Evolutionary conservation across 2,329 filamentous ascomycete species (phyloP), one percentile per base, ranked within the genome.

Genomic region (Colletotrichum caudatum): DNA sequence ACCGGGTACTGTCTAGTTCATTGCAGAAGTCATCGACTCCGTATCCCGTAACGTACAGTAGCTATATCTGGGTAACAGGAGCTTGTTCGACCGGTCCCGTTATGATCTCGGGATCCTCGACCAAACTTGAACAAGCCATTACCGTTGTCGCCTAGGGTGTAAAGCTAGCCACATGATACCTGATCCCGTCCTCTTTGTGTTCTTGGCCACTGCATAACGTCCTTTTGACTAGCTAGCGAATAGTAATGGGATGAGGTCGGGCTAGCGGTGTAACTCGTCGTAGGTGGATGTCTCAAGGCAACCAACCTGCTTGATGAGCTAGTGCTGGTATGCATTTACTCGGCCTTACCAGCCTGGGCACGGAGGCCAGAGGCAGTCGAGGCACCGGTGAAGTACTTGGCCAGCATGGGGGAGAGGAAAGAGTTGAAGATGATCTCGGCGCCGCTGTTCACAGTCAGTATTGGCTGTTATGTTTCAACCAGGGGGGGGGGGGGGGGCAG

Each of bases 381-480:
- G 77, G 83, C 80, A 77, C 82, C 77, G 78, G 86, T 84, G 89
- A 98, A 99, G 91, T 98, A 97, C 84, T 94, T 94, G 82, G 94
- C 90, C 81, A 98, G 92, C 78, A 97, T 90, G 78, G 96, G 96
- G 81, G 93, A 91, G 82, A 99, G 85, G 90, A 98, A 94, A 75
- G 95, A 97, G 84, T 94, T 93, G 93, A 98, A 99, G 86, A 99
- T 89, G 80, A 98, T 85, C 84, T 98, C 94, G 79, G 96, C 95
- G 81, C 96, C 96, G 81, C 96, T 98, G 75, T 61, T 75, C 50
- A 48, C 35, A 23, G 75, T 80, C 37, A 78, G 74, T 67, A 48
- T 44, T 56, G 62, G 37, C 75, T 6, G 46, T 16, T 20, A n/a
- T 35, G 44, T 29, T 35, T 35, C 23, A 44, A 59, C 56, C 14